Evolutionary conservation across 2,329 filamentous ascomycete species (phyloP), one percentile per base, ranked within the genome.

Genomic region (Fusarium udum): DNA sequence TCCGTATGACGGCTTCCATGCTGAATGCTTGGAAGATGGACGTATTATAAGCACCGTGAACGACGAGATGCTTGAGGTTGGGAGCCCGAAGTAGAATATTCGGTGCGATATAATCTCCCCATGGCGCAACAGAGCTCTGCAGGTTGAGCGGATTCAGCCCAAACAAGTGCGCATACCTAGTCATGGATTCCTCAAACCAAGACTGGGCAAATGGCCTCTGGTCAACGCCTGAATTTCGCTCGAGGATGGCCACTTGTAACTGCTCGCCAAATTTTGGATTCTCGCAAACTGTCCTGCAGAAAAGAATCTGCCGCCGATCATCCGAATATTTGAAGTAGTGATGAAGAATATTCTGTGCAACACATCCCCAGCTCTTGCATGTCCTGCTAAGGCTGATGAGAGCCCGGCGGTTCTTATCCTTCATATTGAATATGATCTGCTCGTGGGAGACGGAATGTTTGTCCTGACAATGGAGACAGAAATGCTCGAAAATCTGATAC

Each of bases 391-490:
- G 68, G 5, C 7, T 24, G 15, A 60, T 11, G 31, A 72, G 63
- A 10, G 14, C 36, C 3, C 9, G 20, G 5, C 67, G 53, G 11
- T 15, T 15, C 16, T 12, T 4, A 9, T 28, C 32, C 4, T 31
- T 49, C 12, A 60, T 45, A 3, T 7, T 24, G 7, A 18, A 7
- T 39, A 55, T 53, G 11, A 22, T 24, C 18, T 14, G 8, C 5
- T 24, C 10, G 8, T 55, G 58, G 8, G 34, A 24, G 5, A 22
- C 2, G 15, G 34, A 24, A 46, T 58, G 20, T 12, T 57, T 56
- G 11, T 64, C 58, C 16, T 34, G 20, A 24, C 67, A 72, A 42
- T 71, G 69, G 22, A 31, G 58, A n/a, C 69, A 72, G 22, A 72
- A 43, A 6, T 57, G 20, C 24, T 68, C 46, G 26, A 40, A 72